Percentiles rank a stretch among this genome's conserved stretches.
These are phyloP conservation scores for Daldinia bambusicola DNA, from an alignment of 495 filamentous ascomycete genomes.

Conservation along the genomic window DNA sequence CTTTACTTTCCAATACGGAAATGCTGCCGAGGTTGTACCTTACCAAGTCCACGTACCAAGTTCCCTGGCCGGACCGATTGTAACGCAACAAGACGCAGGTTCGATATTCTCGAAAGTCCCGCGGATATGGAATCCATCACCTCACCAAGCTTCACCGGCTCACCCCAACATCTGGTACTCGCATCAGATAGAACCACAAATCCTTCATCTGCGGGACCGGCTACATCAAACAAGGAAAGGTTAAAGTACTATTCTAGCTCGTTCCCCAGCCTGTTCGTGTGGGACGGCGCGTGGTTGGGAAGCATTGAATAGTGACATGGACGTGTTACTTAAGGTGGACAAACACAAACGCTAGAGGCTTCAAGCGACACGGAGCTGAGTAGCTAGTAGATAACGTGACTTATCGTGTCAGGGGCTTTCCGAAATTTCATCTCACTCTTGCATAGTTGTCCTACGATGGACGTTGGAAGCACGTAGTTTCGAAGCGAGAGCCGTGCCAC, in stretches of 20 bases:
- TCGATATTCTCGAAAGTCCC: not conserved
- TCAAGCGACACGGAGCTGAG: not conserved
- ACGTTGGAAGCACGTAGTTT: constrained; percentile 11
- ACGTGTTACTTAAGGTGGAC: too few relatives aligned
- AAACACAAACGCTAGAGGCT: not conserved
- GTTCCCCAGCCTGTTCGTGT: not conserved
- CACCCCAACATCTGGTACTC: too few relatives aligned
- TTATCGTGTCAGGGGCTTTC: constrained; percentile 25
- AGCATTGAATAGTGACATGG: too few relatives aligned
- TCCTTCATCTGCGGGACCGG: not conserved
- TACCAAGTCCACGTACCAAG: constrained; percentile 24
- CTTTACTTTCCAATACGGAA: constrained; percentile 23
- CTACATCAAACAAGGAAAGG: not conserved
- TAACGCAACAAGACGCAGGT: constrained; percentile 19
- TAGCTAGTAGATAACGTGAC: not conserved
- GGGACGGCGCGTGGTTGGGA: not conserved
- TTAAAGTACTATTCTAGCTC: not conserved
- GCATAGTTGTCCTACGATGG: not conserved
- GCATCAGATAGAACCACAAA: not conserved
- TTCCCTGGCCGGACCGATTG: constrained; percentile 37
- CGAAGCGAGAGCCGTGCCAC: constrained; percentile 3
- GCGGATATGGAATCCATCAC: not conserved
- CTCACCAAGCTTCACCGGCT: not conserved
- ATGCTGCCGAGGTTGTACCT: constrained; percentile 24
- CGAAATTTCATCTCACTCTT: constrained; percentile 9